Evolutionary conservation across 768 basidiomycete genomes (phyloP), one percentile per base, ranked within the genome.

Genomic region (Kwoniella pini): DNA sequence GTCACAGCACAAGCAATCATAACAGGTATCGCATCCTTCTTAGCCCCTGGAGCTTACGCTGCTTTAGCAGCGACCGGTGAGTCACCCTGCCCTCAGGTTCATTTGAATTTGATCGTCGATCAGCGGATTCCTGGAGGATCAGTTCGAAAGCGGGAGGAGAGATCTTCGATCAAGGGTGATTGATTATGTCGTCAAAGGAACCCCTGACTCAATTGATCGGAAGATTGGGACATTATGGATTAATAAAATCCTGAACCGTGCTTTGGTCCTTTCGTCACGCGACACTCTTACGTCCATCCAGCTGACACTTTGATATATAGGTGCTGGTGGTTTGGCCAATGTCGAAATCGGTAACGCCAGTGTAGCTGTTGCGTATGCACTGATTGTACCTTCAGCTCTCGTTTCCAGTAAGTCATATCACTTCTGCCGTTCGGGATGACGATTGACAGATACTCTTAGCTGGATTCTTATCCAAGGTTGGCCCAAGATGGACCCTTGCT

Each of bases 251-350:
- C n/a, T n/a, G 33, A 36, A 36, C 7, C 33, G 33, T 36, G 15
- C 33, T 36, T 36, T 36, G 33, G 33, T n/a, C n/a, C n/a, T n/a
- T n/a, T n/a, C n/a, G n/a, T n/a, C n/a, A n/a, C n/a, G n/a, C n/a
- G n/a, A n/a, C n/a, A 27, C 24, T 26, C 19, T 24, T 24, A 11
- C 7, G 11, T 3, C 11, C 27, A 13, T 19, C 45, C 27, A 10
- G 24, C 45, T 24, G 45, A 3, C 27, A 22, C 2, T 13, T 24
- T 13, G 21, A 22, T 1, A 22, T 15, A 9, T 27, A 46, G 45
- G 45, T 39, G 62, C 62, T 28, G 62, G 62, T 55, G 62, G 62
- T 44, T 33, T 57, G 19, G 62, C 55, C 5, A 43, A 50, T n/a
- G 56, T 57, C 2, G 40, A 50, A 26, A 49, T 62, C 21, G 61